Percentiles rank a stretch among this genome's conserved stretches.
Evolutionary conservation across 2,329 filamentous ascomycete species (phyloP).

Genomic region (Aspergillus sp.): DNA sequence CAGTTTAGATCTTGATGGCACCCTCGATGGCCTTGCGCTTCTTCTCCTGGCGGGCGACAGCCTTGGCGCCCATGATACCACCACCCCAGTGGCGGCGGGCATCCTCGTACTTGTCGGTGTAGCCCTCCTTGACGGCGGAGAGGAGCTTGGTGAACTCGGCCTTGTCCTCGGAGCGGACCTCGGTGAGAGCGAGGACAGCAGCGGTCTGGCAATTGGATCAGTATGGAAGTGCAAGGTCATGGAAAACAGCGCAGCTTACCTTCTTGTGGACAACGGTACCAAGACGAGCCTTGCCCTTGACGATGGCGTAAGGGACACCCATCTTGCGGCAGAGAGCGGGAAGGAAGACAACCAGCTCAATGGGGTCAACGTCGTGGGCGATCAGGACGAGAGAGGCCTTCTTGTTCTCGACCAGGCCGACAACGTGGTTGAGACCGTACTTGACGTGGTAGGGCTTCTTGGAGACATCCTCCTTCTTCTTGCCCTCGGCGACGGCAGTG

Average conservation of each 20-base stretch:
- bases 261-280: conserved; percentile 99
- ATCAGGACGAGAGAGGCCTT: conserved; percentile 98
- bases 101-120: conserved; percentile 93
- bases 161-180: conserved; percentile 98
- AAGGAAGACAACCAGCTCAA: conserved; percentile 98
- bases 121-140: conserved; percentile 95
- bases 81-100: conserved; percentile 94
- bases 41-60: conserved; percentile 74
- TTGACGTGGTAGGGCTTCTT: conserved; percentile 99
- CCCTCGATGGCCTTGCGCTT: conserved; percentile 90
- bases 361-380: conserved; percentile 99
- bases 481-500: conserved; percentile 94
- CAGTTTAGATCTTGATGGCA: conserved; percentile 93
- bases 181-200: conserved; percentile 90
- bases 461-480: conserved; percentile 99
- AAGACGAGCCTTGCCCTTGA: conserved; percentile 99
- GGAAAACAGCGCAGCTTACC: conserved; percentile 49
- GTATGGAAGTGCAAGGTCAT: not conserved
- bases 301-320: conserved; percentile 97
- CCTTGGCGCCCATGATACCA: conserved; percentile 99
- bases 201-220: conserved; percentile 67
- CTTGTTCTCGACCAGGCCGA: conserved; percentile 98
- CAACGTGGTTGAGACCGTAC: conserved; percentile 99
- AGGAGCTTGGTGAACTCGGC: conserved; percentile 95
- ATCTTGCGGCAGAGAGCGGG: conserved; percentile 99